Evolutionary conservation across 2,329 filamentous ascomycete genomes (phyloP), one percentile per base, ranked within the genome.

Genomic region (Aureobasidium sp.): DNA sequence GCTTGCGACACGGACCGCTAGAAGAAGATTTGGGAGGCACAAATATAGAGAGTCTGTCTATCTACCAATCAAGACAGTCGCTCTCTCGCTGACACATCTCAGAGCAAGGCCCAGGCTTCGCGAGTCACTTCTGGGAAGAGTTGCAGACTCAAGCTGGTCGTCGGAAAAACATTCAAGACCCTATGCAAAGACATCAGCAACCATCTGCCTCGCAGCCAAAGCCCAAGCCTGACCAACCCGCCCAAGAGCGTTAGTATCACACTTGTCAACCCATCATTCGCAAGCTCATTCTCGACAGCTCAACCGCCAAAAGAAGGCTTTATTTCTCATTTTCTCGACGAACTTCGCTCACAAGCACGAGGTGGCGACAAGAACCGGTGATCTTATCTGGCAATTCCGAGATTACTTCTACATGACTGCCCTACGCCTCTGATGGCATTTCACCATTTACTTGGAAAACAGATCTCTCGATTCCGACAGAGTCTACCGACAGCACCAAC

Each of bases 51-150:
- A 59, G 66, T 68, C 45, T 27, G 48, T 41, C 6, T 2, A 16
- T n/a, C 25, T 29, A 24, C 2, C 16, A n/a, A 10, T 3, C 44
- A 4, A 16, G 1, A 7, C 7, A 12, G 6, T 6, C 14, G 4
- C n/a, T 12, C n/a, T n/a, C n/a, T n/a, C n/a, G 11, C 45, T 49
- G n/a, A 49, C 10, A 39, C 1, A 1, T 3, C 29, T 56, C 59
- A 61, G 63, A 30, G 29, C 48, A 44, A 24, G 66, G 68, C 49
- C 60, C 57, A 56, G 64, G 56, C 0, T 74, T 79, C 48, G 53
- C 78, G 10, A 67, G 72, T 44, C 73, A 79, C 54, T 81, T 79
- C 62, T 66, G 70, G 25, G 74, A 80, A 32, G 79, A 81, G 61
- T 59, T 82, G 35, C 76, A 71, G 59, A 64, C 69, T 8, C 74